Evolutionary conservation across 2,329 filamentous ascomycete species (phyloP).

Genomic region (Orbilia javanica): DNA sequence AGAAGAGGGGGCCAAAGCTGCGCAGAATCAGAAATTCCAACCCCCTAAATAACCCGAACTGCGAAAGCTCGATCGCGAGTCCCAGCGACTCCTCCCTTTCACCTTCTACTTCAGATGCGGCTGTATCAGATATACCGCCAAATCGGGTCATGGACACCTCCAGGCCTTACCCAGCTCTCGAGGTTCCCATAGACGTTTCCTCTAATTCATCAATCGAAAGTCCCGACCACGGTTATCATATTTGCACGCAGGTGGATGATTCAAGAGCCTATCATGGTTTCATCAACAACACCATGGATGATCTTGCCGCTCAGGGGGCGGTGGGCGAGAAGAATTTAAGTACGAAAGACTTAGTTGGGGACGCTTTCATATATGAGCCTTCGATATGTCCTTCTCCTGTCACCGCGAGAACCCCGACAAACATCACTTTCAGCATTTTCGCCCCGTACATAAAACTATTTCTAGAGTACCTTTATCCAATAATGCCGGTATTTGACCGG

Average conservation of each 20-base stretch:
- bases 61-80: background rate
- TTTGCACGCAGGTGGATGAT: background rate
- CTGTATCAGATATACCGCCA: background rate
- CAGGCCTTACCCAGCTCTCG: background rate
- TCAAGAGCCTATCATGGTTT: background rate
- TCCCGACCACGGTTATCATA: background rate
- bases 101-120: background rate
- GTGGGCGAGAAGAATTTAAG: background rate
- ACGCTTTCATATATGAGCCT: background rate
- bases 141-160: background rate
- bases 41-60: too few relatives aligned
- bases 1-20: background rate
- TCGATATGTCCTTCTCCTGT: background rate
- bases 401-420: background rate
- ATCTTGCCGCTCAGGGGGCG: background rate
- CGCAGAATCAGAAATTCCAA: background rate
- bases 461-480: conserved; percentile 74
- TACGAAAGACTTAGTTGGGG: too few relatives aligned
- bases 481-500: conserved; percentile 74
- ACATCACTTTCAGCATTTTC: conserved; percentile 46
- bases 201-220: background rate
- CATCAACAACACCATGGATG: background rate
- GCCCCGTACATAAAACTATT: conserved; percentile 74
- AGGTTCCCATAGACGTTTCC: background rate
- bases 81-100: background rate